phyloP scores from a whole-genome alignment of 805 yeast genomes.

The Candida tammaniensis region DNA sequence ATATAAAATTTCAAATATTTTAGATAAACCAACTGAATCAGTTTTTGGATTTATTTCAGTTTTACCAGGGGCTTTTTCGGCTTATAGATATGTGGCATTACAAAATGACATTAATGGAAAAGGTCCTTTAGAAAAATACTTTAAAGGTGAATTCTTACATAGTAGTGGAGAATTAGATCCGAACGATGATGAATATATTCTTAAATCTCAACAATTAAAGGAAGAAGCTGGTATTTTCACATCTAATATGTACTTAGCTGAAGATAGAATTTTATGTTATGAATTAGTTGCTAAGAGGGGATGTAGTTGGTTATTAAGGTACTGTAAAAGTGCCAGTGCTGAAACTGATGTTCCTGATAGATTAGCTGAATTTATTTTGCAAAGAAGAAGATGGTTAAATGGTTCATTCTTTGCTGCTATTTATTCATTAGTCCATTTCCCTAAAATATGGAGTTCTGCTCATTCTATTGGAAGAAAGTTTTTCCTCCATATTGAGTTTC shows the following conservation, averaged over 20 bases:
- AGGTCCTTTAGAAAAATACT: slow-evolving; percentile 64
- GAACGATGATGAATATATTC: slow-evolving; percentile 47
- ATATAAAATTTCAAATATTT: slow-evolving; percentile 63
- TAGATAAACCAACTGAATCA: slow-evolving; percentile 66
- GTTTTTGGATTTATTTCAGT: slow-evolving; percentile 64
- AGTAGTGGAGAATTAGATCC: slow-evolving; percentile 59
- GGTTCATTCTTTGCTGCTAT: slow-evolving; percentile 69
- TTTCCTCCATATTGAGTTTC: slow-evolving; percentile 51
- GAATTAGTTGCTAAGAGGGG: slow-evolving; percentile 59
- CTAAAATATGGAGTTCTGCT: slow-evolving; percentile 51
- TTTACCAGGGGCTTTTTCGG: slow-evolving; percentile 68
- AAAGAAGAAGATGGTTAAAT: slow-evolving; percentile 67
- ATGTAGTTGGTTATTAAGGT: slow-evolving; percentile 59
- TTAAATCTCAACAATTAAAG: slow-evolving; percentile 33
- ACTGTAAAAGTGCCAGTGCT: slow-evolving; percentile 61
- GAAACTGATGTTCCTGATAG: slow-evolving; percentile 69
- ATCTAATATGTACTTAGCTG: slow-evolving; percentile 68
- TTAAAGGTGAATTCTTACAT: slow-evolving; percentile 61
- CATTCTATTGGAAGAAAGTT: slow-evolving; percentile 52
- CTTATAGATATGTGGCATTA: slow-evolving; percentile 58
- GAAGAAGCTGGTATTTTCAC: slow-evolving; percentile 56
- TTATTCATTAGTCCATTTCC: slow-evolving; percentile 53
- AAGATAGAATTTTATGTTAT: slow-evolving; percentile 65
- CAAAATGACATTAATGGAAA: slow-evolving; percentile 51
- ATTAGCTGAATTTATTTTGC: slow-evolving; percentile 59